These are phyloP conservation scores for Cynara cardunculus DNA, from an alignment of 129 eudicot species.

Conservation along the genomic window DNA sequence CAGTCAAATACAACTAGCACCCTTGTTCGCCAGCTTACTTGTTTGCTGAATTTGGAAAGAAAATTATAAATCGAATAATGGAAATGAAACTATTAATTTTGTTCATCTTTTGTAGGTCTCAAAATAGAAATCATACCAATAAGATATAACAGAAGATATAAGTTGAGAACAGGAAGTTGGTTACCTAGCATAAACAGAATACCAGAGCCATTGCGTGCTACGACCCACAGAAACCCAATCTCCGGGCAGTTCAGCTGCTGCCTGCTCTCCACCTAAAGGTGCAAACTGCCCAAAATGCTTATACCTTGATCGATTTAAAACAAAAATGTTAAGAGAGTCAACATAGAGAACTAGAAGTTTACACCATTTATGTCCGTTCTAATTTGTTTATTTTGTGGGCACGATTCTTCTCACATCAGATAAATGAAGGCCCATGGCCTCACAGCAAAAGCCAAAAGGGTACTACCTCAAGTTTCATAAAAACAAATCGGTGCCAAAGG, in stretches of 20 bases:
- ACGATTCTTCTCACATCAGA: not conserved
- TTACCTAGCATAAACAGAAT: constrained; percentile 88
- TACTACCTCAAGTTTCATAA: not conserved
- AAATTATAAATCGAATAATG: not conserved
- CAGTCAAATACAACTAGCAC: constrained; percentile 70
- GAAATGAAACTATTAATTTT: not conserved
- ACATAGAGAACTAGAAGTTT: not conserved
- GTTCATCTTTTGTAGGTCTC: not conserved
- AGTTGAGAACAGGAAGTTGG: not conserved
- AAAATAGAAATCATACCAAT: not conserved
- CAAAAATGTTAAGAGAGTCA: not conserved
- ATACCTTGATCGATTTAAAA: constrained; percentile 42
- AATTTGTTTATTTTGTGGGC: not conserved
- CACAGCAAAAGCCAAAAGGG: not conserved
- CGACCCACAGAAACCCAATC: constrained; percentile 96
- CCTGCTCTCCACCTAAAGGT: constrained; percentile 99
- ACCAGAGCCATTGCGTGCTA: constrained; percentile 98
- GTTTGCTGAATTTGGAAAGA: constrained; percentile 52
- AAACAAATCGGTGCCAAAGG: not conserved
- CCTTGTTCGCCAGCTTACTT: constrained; percentile 97
- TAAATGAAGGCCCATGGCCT: not conserved
- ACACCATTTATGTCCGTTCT: not conserved
- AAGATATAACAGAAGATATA: not conserved
- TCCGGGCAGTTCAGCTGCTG: constrained; percentile 93
- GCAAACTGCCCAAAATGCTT: constrained; percentile 91